phyloP scores from a whole-genome alignment of 306 rosid species.

The Argentina anserina region DNA sequence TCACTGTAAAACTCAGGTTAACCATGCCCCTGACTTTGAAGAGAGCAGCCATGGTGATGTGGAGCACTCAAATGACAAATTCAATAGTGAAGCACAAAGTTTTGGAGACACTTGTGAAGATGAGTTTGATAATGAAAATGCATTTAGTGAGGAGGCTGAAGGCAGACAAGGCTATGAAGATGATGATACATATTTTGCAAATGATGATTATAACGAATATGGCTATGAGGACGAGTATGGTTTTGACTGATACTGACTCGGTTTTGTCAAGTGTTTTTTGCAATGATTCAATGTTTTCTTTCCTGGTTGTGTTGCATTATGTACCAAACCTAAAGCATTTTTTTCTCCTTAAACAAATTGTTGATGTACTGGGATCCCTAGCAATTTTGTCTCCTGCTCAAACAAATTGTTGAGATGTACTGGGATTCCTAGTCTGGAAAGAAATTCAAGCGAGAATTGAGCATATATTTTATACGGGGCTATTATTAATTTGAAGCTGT shows the following conservation, averaged over 20 bases:
- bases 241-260: neutral
- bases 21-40: neutral
- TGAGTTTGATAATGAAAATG: conserved; percentile 6
- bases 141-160: conserved; percentile 5
- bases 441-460: neutral
- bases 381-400: neutral
- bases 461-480: neutral
- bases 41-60: neutral
- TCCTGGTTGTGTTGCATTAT: neutral
- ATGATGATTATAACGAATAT: neutral
- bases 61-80: neutral
- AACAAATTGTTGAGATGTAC: neutral
- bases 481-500: neutral
- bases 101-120: conserved; percentile 4
- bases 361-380: neutral
- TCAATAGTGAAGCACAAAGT: neutral
- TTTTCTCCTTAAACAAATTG: neutral
- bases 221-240: neutral
- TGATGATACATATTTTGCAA: neutral
- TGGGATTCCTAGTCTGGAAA: neutral
- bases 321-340: neutral
- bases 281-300: neutral
- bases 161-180: conserved; percentile 2
- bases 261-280: neutral
- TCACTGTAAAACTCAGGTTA: neutral